Base-by-base conservation (phyloP, 176 grass and related monocot genomes). In the Puya raimondii region DNA sequence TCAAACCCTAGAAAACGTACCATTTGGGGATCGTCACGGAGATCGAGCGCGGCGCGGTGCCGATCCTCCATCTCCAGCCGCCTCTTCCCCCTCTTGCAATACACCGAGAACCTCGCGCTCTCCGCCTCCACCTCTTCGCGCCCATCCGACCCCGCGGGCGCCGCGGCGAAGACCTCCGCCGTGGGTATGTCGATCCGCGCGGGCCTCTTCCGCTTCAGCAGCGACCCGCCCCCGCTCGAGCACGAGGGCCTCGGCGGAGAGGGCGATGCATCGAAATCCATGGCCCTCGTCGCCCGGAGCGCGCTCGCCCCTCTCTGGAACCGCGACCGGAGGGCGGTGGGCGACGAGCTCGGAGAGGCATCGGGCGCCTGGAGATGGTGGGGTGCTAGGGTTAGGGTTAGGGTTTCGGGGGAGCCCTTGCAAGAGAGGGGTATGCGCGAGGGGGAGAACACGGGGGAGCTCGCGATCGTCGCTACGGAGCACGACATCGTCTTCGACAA, bases 31-130 rank as follows among this genome's bases (percentile, higher is more conserved):
- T 94, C 70, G 53, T 86, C 95, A 14, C 82, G 80, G 29, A 94
- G 77, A 49, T 78, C 85, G 33, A 86, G 51, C 48, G 83, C 74
- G 65, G 90, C 95, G 23, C 87, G 82, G 71, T 99, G 81, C 50
- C 85, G 82, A 86, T 99, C 95, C 66, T 99, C 95, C 95, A 94
- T 94, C 68, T 94, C 87, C 14, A 88, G 65, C 76, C 85, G 78
- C 75, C 88, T 91, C 87, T 80, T 85, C 1, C 95, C 95, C 58
- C 82, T 94, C 48, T 86, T 84, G 85, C 95, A 91, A 78, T 91
- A 99, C 0, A 77, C 90, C 4, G 85, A 79, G 73, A 88, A 99
- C 16, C 86, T 84, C 50, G 89, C 85, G 3, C 75, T 88, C 16
- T 86, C 76, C 80, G 83, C 90, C 78, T 86, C 80, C 47, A 94